Evolutionary conservation across 805 yeast genomes (phyloP).

Genomic region (Wickerhamiella dianesei): DNA sequence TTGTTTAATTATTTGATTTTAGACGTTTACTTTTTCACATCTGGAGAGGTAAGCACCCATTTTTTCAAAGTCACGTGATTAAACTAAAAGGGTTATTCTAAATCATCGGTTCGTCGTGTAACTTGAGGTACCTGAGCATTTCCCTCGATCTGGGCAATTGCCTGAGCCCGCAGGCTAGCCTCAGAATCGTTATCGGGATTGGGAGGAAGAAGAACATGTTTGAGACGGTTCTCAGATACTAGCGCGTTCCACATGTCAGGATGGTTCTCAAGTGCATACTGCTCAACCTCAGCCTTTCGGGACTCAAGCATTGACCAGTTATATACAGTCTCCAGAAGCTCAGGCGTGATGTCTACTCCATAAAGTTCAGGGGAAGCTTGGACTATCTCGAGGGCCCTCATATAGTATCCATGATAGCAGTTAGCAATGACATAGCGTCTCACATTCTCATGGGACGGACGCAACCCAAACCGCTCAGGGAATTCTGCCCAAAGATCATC

Average conservation of each 20-base stretch:
- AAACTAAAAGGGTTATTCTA: not conserved
- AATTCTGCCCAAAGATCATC: slow-evolving; percentile 49
- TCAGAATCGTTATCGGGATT: slow-evolving; percentile 25
- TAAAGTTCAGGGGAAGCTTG: slow-evolving; percentile 30
- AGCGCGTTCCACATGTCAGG: slow-evolving; percentile 30
- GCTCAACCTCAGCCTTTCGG: slow-evolving; percentile 26
- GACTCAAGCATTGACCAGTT: slow-evolving; percentile 32
- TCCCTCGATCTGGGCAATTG: slow-evolving; percentile 15
- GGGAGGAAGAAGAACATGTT: slow-evolving; percentile 18
- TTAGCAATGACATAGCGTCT: slow-evolving; percentile 55
- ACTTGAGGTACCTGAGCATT: slow-evolving; percentile 1
- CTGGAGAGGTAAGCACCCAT: no score
- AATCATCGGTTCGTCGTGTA: slow-evolving; percentile 2
- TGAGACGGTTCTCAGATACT: slow-evolving; percentile 23
- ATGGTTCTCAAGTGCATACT: slow-evolving; percentile 30
- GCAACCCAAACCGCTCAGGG: slow-evolving; percentile 34
- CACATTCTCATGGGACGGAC: slow-evolving; percentile 40
- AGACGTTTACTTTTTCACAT: not conserved
- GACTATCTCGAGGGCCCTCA: slow-evolving; percentile 41
- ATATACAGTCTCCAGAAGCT: slow-evolving; percentile 25
- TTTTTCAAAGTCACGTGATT: no score
- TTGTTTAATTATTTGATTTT: not conserved
- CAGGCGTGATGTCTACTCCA: slow-evolving; percentile 17
- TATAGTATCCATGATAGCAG: slow-evolving; percentile 49
- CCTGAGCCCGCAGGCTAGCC: slow-evolving; percentile 15